Evolutionary conservation across 768 basidiomycete species (phyloP).

Genomic region (Tulasnella sp.): DNA sequence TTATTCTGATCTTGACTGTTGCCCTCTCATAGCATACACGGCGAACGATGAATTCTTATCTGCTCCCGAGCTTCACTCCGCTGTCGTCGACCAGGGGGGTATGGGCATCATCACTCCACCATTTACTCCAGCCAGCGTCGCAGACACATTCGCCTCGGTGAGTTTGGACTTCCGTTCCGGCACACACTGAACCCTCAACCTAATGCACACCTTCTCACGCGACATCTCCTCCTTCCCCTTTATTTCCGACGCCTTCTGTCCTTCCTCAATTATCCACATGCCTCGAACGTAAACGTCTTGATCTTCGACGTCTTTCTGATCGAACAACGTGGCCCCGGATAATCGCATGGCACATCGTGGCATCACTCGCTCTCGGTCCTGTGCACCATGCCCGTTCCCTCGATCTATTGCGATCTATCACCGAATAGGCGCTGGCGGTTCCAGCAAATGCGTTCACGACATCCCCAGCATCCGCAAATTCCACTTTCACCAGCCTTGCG

Average conservation of each 20-base stretch:
- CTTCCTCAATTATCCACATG: neutral
- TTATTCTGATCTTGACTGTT: neutral
- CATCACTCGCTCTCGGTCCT: too few relatives aligned
- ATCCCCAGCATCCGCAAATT: too few relatives aligned
- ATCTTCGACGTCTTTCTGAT: too few relatives aligned
- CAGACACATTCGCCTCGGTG: constrained; percentile 10
- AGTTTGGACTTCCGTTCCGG: neutral
- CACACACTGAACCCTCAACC: neutral
- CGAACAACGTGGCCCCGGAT: too few relatives aligned
- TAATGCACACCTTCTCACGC: neutral
- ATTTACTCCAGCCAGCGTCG: constrained; percentile 8
- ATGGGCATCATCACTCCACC: constrained; percentile 13
- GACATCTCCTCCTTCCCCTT: neutral
- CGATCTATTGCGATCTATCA: too few relatives aligned
- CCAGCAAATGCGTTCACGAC: too few relatives aligned
- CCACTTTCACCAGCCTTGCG: too few relatives aligned
- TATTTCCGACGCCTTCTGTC: neutral
- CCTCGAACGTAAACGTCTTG: too few relatives aligned
- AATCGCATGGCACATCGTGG: too few relatives aligned
- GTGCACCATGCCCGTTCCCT: too few relatives aligned
- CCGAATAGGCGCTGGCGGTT: too few relatives aligned
- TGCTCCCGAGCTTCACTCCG: neutral
- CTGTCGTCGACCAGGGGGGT: constrained; percentile 1
- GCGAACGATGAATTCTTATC: neutral
- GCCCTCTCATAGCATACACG: neutral